phyloP scores from a whole-genome alignment of 192 early-diverging fungal species.

The Phlyctochytrium bullatum region DNA sequence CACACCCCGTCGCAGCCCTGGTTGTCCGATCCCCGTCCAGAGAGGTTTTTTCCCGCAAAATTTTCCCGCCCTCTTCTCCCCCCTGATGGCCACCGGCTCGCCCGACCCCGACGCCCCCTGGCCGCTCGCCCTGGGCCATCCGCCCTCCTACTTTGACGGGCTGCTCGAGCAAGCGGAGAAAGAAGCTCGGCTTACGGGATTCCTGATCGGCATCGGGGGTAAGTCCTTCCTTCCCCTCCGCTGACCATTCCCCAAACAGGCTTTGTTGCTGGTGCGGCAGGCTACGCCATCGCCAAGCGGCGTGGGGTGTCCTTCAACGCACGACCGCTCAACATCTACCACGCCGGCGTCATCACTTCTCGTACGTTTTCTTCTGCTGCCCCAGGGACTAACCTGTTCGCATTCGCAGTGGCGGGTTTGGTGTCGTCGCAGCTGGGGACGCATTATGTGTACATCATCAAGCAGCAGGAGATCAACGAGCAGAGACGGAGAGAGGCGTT shows the following conservation, averaged over 20 bases:
- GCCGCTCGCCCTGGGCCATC: slow-evolving; percentile 18
- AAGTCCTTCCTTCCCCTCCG: not conserved
- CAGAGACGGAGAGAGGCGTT: slow-evolving; percentile 21
- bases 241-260: not conserved
- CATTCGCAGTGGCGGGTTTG: slow-evolving; percentile 6
- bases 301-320: not conserved
- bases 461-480: slow-evolving; percentile 20
- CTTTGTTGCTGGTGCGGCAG: not conserved
- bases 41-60: no score
- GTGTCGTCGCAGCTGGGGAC: slow-evolving; percentile 16
- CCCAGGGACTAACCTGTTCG: not conserved
- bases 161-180: slow-evolving; percentile 8
- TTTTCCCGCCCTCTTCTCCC: no score
- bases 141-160: slow-evolving; percentile 20
- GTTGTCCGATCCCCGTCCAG: no score
- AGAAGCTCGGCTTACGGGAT: slow-evolving; percentile 4
- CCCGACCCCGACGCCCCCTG: slow-evolving; percentile 15
- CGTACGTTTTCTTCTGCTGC: not conserved
- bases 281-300: slow-evolving; percentile 7
- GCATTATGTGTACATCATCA: slow-evolving; percentile 15
- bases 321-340: not conserved
- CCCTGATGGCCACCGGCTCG: no score
- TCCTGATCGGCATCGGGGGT: not conserved
- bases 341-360: slow-evolving; percentile 12
- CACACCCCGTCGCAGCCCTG: no score